Conservation (phyloP, 2,329 filamentous ascomycete species). For the Fusarium incarnatum region DNA sequence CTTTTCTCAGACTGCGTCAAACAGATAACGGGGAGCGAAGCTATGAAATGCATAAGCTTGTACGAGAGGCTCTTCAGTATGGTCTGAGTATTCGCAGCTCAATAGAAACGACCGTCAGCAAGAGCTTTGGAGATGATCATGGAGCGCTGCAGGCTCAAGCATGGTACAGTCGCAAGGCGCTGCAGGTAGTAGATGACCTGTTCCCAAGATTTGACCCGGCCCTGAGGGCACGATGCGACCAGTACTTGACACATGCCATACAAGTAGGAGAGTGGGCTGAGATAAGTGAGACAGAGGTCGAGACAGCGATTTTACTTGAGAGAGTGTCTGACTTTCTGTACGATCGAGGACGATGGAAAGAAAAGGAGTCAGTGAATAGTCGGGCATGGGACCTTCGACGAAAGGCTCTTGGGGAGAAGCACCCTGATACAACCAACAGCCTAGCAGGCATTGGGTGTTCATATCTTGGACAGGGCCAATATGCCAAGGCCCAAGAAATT, state of each 20-base stretch:
- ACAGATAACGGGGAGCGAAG: neutral
- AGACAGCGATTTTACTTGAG: neutral
- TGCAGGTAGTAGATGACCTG: neutral
- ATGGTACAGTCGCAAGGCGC: neutral
- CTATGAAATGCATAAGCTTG: conserved; percentile 5
- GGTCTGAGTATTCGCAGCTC: accelerated
- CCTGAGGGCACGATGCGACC: neutral
- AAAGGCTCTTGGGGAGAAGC: neutral
- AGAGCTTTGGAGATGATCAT: no score
- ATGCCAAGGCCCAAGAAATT: neutral
- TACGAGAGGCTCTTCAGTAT: neutral
- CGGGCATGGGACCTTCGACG: neutral
- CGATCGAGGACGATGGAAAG: neutral
- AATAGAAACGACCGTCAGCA: no score
- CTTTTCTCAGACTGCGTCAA: neutral
- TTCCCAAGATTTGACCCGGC: accelerated
- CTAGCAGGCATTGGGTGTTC: neutral
- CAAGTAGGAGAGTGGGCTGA: neutral
- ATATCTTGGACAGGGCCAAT: neutral
- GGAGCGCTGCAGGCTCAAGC: accelerated
- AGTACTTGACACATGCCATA: neutral
- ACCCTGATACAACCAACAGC: neutral
- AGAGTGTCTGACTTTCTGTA: accelerated
- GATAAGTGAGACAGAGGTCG: neutral
- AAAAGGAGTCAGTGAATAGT: neutral